Evolutionary conservation across 768 basidiomycete species (phyloP), one percentile per base, ranked within the genome.

Genomic region (Tricholomella constricta): DNA sequence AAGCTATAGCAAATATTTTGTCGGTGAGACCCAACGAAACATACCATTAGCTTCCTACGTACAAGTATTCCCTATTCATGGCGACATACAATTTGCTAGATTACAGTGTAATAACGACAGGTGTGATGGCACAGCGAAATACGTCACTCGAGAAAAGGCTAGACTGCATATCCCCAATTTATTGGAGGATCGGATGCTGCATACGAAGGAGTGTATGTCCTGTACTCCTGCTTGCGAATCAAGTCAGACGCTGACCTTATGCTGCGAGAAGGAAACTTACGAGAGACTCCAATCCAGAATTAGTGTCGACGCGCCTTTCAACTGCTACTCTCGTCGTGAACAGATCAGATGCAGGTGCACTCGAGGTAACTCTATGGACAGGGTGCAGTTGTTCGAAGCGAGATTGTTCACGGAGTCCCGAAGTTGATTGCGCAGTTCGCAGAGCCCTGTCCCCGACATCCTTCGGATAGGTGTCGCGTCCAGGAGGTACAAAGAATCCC

Each of bases 141-240:
- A 12, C 20, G 45, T 25, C 46, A 48, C 19, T 25, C 9, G 34
- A 45, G 41, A 45, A 48, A 22, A 23, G n/a, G 51, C 61, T 63
- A 79, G 38, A 79, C 60, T 19, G 78, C 77, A 57, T 78, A 76
- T 48, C 75, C 75, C 76, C 74, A 78, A 50, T 77, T 67, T 52
- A 77, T 63, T 37, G 63, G 60, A 14, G 51, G 42, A 23, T 71
- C 65, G 8, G 59, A 42, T 29, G 50, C 37, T 25, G 44, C 36
- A 19, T 49, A 43, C 4, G 32, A 44, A 32, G 15, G 23, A 38
- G 45, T 23, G 40, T 8, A 29, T 20, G 19, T 48, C 43, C 40
- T 43, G 29, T 45, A 11, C 38, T 62, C 42, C 62, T 59, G 49
- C 14, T 34, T 19, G n/a, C 27, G 35, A 34, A 52, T 44, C 20